Conservation (phyloP, 352 stramenopile species). For the Elongisporangium prolatum region DNA sequence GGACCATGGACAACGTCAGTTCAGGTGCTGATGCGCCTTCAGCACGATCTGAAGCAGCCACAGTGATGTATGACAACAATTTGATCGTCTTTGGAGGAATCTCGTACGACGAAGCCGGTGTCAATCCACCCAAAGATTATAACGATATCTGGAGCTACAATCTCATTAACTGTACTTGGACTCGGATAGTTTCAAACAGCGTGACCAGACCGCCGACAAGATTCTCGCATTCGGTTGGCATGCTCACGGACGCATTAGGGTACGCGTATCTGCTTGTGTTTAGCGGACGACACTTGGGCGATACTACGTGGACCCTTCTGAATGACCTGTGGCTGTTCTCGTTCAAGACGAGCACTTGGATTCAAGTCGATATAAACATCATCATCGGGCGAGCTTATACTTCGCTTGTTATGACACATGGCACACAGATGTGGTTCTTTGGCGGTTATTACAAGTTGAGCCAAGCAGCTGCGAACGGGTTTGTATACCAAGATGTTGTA, state of each 20-base stretch:
- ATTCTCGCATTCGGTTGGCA: conserved; percentile 56
- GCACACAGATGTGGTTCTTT: conserved; percentile 65
- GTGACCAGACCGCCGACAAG: conserved; percentile 25
- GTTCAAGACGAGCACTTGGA: conserved; percentile 38
- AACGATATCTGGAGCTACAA: conserved; percentile 69
- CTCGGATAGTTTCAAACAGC: conserved; percentile 19
- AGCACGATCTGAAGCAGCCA: conserved; percentile 41
- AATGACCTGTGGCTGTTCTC: conserved; percentile 58
- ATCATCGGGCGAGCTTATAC: conserved; percentile 52
- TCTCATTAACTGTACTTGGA: conserved; percentile 34
- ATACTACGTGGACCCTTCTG: conserved; percentile 45
- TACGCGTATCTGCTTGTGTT: conserved; percentile 49
- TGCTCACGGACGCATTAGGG: conserved; percentile 23
- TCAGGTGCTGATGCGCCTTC: conserved; percentile 13
- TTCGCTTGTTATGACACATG: conserved; percentile 40
- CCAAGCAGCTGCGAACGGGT: conserved; percentile 40
- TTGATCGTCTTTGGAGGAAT: conserved; percentile 73
- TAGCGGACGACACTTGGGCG: conserved; percentile 43
- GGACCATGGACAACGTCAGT: background rate
- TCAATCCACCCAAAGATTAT: conserved; percentile 31
- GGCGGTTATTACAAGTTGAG: conserved; percentile 60
- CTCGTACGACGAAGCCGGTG: conserved; percentile 42
- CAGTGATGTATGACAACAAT: conserved; percentile 39
- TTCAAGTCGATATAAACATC: conserved; percentile 11
- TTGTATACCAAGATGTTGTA: conserved; percentile 69